These are phyloP conservation scores for Aspergillus asperescens DNA, from an alignment of 495 filamentous ascomycete genomes.

Conservation along the genomic window DNA sequence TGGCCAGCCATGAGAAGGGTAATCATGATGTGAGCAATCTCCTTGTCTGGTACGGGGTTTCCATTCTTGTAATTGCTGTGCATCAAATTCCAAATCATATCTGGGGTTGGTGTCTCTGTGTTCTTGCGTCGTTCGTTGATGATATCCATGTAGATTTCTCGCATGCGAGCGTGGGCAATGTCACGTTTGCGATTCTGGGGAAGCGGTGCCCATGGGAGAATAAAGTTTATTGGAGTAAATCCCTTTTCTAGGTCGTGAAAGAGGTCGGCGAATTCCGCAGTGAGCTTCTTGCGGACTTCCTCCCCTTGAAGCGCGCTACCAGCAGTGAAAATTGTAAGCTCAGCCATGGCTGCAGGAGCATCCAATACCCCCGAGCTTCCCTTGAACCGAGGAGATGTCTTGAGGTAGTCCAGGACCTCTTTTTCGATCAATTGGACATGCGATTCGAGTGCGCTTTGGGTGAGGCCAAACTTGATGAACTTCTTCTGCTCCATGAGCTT, in stretches of 20 bases:
- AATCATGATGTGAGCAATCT: conserved; percentile 90
- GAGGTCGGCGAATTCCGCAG: conserved; percentile 58
- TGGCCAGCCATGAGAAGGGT: conserved; percentile 85
- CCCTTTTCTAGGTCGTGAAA: conserved; percentile 83
- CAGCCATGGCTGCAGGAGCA: conserved; percentile 64
- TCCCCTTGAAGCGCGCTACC: conserved; percentile 74
- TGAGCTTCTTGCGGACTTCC: conserved; percentile 70
- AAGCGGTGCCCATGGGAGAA: conserved; percentile 80
- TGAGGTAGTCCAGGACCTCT: conserved; percentile 67
- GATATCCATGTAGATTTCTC: conserved; percentile 71
- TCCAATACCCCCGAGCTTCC: conserved; percentile 59
- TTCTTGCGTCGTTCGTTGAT: conserved; percentile 58
- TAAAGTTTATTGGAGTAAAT: conserved; percentile 79
- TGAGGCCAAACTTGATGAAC: conserved; percentile 85
- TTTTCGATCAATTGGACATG: conserved; percentile 75
- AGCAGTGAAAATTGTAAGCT: conserved; percentile 83
- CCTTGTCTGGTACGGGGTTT: conserved; percentile 62
- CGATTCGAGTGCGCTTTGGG: conserved; percentile 65
- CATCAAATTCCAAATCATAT: conserved; percentile 87
- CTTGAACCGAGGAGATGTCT: conserved; percentile 60
- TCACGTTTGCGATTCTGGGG: conserved; percentile 79
- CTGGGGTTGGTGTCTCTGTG: conserved; percentile 43
- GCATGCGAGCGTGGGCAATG: conserved; percentile 65
- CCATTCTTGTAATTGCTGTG: conserved; percentile 71
- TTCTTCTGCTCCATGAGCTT: conserved; percentile 85